Percentiles rank a stretch among this genome's conserved stretches.
phyloP scores from a whole-genome alignment of 352 stramenopile species.

The Globisporangium barbulae region DNA sequence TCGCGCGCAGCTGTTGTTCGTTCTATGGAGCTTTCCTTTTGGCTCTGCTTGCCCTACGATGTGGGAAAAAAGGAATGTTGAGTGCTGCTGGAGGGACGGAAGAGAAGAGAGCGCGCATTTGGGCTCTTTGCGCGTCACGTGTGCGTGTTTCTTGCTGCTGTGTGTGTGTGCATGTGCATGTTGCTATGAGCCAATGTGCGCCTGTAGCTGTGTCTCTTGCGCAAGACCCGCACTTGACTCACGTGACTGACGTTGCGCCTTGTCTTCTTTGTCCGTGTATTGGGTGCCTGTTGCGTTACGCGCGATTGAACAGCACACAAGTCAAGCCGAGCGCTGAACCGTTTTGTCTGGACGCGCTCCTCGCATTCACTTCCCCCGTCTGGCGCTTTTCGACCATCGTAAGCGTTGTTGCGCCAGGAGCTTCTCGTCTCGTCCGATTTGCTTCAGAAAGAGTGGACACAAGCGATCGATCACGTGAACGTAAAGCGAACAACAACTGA shows the following conservation, averaged over 20 bases:
- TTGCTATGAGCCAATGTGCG: not conserved
- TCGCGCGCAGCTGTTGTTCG: conserved; percentile 14
- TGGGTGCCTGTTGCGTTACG: no score
- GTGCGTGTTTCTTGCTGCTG: not conserved
- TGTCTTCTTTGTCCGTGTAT: not conserved
- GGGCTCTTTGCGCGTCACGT: not conserved
- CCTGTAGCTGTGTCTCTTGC: not conserved
- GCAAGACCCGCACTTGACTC: no score
- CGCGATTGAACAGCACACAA: not conserved
- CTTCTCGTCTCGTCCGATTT: no score
- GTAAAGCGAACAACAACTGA: no score
- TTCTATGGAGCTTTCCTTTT: conserved; percentile 6
- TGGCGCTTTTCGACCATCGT: conserved; percentile 6
- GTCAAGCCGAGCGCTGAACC: conserved; percentile 11
- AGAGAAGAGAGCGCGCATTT: not conserved
- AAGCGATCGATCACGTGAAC: no score
- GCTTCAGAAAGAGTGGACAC: no score
- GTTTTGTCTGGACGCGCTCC: no score
- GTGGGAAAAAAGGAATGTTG: conserved; percentile 18
- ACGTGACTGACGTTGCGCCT: conserved; percentile 5
- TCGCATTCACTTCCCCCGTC: no score
- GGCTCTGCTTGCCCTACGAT: not conserved
- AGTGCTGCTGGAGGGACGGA: not conserved
- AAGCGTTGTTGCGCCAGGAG: no score
- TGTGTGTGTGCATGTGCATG: conserved; percentile 1